Percentiles rank a stretch among this genome's conserved stretches.
Evolutionary conservation across 2,329 filamentous ascomycete species (phyloP).

Genomic region (Venturia carpophila): DNA sequence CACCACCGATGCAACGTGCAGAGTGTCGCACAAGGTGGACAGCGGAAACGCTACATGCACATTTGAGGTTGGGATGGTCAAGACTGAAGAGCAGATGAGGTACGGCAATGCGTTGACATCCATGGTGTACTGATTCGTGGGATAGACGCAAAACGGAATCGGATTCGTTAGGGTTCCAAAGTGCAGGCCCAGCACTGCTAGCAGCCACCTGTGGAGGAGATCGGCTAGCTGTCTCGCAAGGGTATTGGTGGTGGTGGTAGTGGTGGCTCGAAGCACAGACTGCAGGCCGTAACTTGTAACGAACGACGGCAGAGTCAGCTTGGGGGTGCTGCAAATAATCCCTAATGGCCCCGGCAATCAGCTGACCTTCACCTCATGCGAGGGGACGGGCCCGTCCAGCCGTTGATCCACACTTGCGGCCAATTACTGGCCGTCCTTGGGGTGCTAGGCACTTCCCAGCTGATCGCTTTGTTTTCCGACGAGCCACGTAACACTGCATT

Average conservation of each 20-base stretch:
- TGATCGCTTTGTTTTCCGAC: conserved; percentile 9
- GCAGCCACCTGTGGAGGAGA: not conserved
- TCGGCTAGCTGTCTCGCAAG: conserved; percentile 2
- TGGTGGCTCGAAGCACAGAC: not conserved
- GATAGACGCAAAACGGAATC: not conserved
- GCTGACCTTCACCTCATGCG: not conserved
- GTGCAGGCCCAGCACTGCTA: not conserved
- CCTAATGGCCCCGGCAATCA: not conserved
- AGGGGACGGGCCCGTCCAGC: not conserved
- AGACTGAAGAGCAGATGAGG: not conserved
- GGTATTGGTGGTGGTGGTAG: not conserved
- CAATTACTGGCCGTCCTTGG: conserved; percentile 4
- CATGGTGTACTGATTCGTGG: not conserved
- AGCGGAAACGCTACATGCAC: not conserved
- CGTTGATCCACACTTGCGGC: not conserved
- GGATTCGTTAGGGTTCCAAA: not conserved
- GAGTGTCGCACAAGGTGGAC: not conserved
- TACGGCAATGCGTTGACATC: not conserved
- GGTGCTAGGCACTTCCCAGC: not conserved
- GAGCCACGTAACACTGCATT: conserved; percentile 11
- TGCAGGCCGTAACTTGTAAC: not conserved
- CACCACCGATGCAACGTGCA: not conserved
- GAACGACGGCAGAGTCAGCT: not conserved
- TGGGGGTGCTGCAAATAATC: not conserved
- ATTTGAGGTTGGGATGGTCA: not conserved